Percentiles rank a stretch among this genome's conserved stretches.
Evolutionary conservation across 2,329 filamentous ascomycete species (phyloP).

Genomic region (Bipolaris bicolor): DNA sequence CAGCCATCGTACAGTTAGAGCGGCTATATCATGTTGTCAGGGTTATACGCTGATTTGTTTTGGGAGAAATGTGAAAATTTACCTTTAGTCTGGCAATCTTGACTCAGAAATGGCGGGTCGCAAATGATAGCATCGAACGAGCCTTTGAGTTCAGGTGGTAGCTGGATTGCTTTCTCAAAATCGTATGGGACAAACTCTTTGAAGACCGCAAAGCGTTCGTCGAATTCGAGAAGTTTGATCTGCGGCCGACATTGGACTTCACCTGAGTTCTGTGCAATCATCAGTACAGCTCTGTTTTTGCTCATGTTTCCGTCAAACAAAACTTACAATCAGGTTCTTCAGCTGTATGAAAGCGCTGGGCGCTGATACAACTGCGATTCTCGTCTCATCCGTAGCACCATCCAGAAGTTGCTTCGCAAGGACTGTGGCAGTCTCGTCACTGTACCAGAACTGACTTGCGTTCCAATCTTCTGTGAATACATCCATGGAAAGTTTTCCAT

Average conservation of each 20-base stretch:
- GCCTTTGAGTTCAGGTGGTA: constrained; percentile 68
- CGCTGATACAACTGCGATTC: constrained; percentile 73
- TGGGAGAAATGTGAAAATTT: not conserved
- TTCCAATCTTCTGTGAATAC: constrained; percentile 83
- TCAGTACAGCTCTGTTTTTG: not conserved
- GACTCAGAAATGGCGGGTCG: constrained; percentile 80
- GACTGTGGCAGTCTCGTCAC: constrained; percentile 70
- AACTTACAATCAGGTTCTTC: constrained; percentile 69
- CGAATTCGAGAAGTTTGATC: constrained; percentile 73
- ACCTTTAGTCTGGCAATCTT: constrained; percentile 83
- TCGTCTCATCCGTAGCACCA: constrained; percentile 62
- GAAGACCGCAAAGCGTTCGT: constrained; percentile 75
- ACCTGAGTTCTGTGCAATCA: constrained; percentile 32
- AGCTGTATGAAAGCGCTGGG: constrained; percentile 79
- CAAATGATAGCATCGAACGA: constrained; percentile 72
- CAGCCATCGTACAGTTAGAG: constrained; percentile 77
- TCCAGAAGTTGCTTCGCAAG: constrained; percentile 71
- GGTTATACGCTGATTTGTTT: not conserved
- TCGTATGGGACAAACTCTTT: constrained; percentile 78
- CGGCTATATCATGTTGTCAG: constrained; percentile 57
- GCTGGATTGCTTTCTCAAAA: constrained; percentile 69
- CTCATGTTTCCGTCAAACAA: no score
- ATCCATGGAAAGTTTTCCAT: constrained; percentile 65
- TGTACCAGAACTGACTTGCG: constrained; percentile 83
- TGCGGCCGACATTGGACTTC: constrained; percentile 55